Percentiles rank a stretch among this genome's conserved stretches.
phyloP scores from a whole-genome alignment of 371 early-diverging fungal genomes.

The Syncephalis fuscata region DNA sequence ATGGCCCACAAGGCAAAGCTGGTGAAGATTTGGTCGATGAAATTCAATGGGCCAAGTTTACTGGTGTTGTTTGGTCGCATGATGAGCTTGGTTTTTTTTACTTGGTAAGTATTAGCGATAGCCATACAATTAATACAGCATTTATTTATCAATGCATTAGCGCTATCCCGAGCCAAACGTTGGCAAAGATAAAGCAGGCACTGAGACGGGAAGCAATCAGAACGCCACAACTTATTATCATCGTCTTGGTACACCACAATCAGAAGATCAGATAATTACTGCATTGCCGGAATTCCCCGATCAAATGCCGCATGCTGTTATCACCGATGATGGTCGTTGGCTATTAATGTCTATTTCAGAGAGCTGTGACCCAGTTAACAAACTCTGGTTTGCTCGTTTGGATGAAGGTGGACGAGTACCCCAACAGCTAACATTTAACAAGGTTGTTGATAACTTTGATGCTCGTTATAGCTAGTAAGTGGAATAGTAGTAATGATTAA shows the following conservation, averaged over 20 bases:
- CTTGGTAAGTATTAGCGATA: conserved; percentile 12
- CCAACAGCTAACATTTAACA: conserved; percentile 9
- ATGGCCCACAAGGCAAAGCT: conserved; percentile 5
- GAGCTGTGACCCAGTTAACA: conserved; percentile 26
- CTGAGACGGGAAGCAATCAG: conserved; percentile 33
- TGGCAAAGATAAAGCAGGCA: conserved; percentile 28
- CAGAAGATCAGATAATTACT: conserved; percentile 22
- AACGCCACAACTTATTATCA: conserved; percentile 31
- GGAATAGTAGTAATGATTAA: background rate
- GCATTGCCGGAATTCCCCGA: conserved; percentile 26
- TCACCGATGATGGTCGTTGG: conserved; percentile 34
- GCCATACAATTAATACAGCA: background rate
- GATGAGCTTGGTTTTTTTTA: conserved; percentile 51
- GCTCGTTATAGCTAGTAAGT: conserved; percentile 24
- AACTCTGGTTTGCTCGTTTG: conserved; percentile 27
- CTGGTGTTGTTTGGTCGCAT: conserved; percentile 28
- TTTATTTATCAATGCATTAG: conserved; percentile 2
- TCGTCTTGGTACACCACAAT: conserved; percentile 29
- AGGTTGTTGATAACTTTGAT: conserved; percentile 27
- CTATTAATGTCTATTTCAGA: conserved; percentile 19
- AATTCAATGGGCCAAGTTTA: conserved; percentile 37
- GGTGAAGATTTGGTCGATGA: conserved; percentile 16
- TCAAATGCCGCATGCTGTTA: conserved; percentile 10
- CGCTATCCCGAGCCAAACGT: conserved; percentile 18
- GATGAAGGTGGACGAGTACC: conserved; percentile 6